phyloP scores from a whole-genome alignment of 352 stramenopile genomes.

The Pythium biforme region DNA sequence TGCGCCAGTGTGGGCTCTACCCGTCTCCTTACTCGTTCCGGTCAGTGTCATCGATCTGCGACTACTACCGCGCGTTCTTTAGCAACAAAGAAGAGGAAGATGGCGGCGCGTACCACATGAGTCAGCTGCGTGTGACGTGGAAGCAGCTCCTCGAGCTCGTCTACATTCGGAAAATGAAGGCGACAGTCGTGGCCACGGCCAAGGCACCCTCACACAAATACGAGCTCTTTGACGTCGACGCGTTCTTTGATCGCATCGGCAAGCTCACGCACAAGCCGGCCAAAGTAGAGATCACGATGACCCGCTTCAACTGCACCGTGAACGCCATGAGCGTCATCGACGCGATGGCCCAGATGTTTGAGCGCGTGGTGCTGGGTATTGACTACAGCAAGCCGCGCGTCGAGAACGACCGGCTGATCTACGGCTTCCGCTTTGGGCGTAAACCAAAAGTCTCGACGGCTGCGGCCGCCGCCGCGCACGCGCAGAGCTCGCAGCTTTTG shows the following conservation, averaged over 20 bases:
- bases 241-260: slow-evolving; percentile 53
- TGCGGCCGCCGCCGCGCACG: slow-evolving; percentile 32
- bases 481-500: slow-evolving; percentile 34
- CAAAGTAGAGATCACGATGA: slow-evolving; percentile 46
- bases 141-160: slow-evolving; percentile 55
- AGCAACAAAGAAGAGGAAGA: slow-evolving; percentile 37
- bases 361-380: slow-evolving; percentile 58
- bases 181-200: not conserved
- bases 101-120: slow-evolving; percentile 31
- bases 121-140: slow-evolving; percentile 44
- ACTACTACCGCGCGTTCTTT: slow-evolving; percentile 60
- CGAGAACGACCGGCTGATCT: slow-evolving; percentile 51
- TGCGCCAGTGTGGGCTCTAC: slow-evolving; percentile 49
- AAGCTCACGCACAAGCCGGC: slow-evolving; percentile 50
- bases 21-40: slow-evolving; percentile 47
- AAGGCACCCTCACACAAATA: slow-evolving; percentile 29
- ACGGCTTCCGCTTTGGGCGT: slow-evolving; percentile 71
- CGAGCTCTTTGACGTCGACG: slow-evolving; percentile 62
- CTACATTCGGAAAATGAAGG: slow-evolving; percentile 58
- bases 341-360: slow-evolving; percentile 57
- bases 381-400: slow-evolving; percentile 59
- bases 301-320: slow-evolving; percentile 54
- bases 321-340: slow-evolving; percentile 60
- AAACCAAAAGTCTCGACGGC: slow-evolving; percentile 42
- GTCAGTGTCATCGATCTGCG: slow-evolving; percentile 50